Conservation (phyloP, 352 stramenopile species). For the Phytophthora crassamura region DNA sequence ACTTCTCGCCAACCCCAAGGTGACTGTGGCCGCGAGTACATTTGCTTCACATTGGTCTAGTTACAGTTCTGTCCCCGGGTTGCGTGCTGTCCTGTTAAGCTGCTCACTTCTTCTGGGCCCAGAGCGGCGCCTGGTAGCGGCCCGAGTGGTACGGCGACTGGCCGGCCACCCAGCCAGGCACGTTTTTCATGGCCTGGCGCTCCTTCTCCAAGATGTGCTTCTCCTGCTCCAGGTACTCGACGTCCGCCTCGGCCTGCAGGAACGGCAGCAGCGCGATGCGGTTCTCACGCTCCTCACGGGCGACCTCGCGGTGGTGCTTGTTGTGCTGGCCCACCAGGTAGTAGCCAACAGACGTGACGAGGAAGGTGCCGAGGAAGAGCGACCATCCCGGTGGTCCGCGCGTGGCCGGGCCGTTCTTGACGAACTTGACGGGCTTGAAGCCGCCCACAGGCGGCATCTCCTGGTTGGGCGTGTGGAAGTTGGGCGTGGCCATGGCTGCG, state of each 20-base stretch:
- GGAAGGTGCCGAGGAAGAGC: constrained; percentile 77
- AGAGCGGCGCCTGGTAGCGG: constrained; percentile 82
- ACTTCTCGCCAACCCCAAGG: constrained; percentile 15
- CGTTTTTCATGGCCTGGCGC: constrained; percentile 95
- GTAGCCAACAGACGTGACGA: constrained; percentile 75
- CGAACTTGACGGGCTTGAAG: constrained; percentile 76
- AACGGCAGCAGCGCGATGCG: constrained; percentile 93
- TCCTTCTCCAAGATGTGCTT: constrained; percentile 92
- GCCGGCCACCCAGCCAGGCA: constrained; percentile 91
- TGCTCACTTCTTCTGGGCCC: constrained; percentile 80
- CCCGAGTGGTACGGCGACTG: constrained; percentile 91
- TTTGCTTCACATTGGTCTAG: too few species aligned
- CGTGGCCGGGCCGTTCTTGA: constrained; percentile 64
- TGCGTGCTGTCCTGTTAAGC: constrained; percentile 3
- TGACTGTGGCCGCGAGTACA: constrained; percentile 23
- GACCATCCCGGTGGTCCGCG: constrained; percentile 83
- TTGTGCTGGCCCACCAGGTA: constrained; percentile 86
- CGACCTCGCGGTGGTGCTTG: constrained; percentile 67
- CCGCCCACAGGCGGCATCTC: constrained; percentile 85
- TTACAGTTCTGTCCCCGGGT: constrained; percentile 19
- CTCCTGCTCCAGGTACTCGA: constrained; percentile 87
- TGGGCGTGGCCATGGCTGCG: constrained; percentile 77
- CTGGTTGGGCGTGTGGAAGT: constrained; percentile 78
- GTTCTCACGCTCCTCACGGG: constrained; percentile 91
- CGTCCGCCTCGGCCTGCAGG: constrained; percentile 97